Percentiles rank a stretch among this genome's conserved stretches.
phyloP scores from a whole-genome alignment of 164 flowering plant species.

The Hamamelis virginiana region DNA sequence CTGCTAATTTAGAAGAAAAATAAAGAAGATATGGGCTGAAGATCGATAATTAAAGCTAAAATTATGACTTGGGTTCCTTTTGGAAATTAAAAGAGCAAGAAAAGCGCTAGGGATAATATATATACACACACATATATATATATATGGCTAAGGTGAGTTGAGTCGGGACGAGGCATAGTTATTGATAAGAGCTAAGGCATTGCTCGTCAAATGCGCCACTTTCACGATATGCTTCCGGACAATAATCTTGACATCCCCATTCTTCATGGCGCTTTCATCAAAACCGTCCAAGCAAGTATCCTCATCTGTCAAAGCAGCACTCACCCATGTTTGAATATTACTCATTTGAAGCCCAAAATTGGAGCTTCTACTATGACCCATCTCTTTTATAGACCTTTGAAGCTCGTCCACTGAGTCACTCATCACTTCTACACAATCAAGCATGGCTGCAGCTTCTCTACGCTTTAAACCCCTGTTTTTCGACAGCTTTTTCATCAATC shows the following conservation, averaged over 20 bases:
- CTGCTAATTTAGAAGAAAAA: too few relatives aligned
- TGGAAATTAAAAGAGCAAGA: too few relatives aligned
- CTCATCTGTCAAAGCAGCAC: conserved; percentile 51
- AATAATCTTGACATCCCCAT: conserved; percentile 18
- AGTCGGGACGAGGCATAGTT: not conserved
- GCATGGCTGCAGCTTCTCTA: conserved; percentile 29
- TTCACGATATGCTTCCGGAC: conserved; percentile 10
- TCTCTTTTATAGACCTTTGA: conserved; percentile 22
- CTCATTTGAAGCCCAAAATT: conserved; percentile 19
- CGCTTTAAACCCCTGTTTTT: conserved; percentile 10
- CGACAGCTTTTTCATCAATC: conserved; percentile 11
- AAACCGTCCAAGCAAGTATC: conserved; percentile 54
- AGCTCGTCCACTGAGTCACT: conserved; percentile 36
- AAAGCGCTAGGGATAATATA: too few relatives aligned
- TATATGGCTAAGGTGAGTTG: too few relatives aligned
- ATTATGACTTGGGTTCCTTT: too few relatives aligned
- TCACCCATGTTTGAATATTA: conserved; percentile 42
- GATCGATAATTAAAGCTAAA: too few relatives aligned
- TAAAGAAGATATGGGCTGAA: too few relatives aligned
- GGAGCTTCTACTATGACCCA: conserved; percentile 9
- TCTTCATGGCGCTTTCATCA: conserved; percentile 15
- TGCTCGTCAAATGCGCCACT: conserved; percentile 29
- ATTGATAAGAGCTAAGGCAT: conserved; percentile 29
- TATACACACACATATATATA: too few relatives aligned
- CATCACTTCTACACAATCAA: conserved; percentile 38